Base-by-base conservation (phyloP, 768 basidiomycete genomes). In the Boletus subcaerulescens region DNA sequence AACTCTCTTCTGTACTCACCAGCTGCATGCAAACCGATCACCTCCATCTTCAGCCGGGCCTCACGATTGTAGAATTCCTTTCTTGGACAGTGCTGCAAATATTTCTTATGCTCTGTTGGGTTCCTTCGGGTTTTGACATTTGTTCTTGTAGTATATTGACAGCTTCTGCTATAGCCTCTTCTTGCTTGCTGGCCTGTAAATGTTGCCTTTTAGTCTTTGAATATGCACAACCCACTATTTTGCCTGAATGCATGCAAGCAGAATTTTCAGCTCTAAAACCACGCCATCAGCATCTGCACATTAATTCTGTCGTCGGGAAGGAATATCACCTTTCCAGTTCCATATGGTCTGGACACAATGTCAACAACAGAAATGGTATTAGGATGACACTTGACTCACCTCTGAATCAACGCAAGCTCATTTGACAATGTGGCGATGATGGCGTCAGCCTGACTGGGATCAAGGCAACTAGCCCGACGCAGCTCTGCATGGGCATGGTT, bases 361-460 rank as follows among this genome's bases (percentile, higher is more conserved):
- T 51, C 2, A 49, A 45, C n/a, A 11, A 43, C 10, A 1, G 43
- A 32, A 6, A 12, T 11, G 31, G n/a, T 8, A 15, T 9, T 9
- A 18, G 36, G 7, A 2, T 10, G 12, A 33, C 2, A 22, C 51
- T 33, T 1, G 48, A 58, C 72, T 58, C 61, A 88, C 85, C 89
- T 91, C 71, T 91, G 88, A 39, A 92, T 86, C 45, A 91, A 68
- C 0, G 80, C 74, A 0, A 91, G 65, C 59, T 89, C 85, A 45
- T 81, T 69, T 0, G 76, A 79, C 35, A 91, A 65, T 0, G 81
- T 73, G 52, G 84, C 80, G 4, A 92, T 65, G 3, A 91, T 73
- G 1, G 89, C 85, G 50, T 88, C 84, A 0, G 78, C 83, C 64
- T 91, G 91, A 65, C 85, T 87, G 0, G 79, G 74, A 58, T 92